Percentiles rank a stretch among this genome's conserved stretches.
These are phyloP conservation scores for Drechslera avenae DNA, from an alignment of 2,329 filamentous ascomycete species.

Conservation along the genomic window DNA sequence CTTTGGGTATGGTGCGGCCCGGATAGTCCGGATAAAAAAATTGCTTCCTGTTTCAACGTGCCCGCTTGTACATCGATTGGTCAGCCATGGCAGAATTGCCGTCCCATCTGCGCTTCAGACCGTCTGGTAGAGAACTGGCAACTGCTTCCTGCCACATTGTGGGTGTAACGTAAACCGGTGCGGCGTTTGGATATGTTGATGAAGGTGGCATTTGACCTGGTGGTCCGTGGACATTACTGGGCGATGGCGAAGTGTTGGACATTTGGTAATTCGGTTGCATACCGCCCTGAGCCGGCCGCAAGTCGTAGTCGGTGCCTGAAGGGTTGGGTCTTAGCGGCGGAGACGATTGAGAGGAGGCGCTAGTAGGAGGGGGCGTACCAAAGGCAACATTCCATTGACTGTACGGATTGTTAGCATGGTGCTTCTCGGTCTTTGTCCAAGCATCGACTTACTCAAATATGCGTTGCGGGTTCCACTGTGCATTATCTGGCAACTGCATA, in stretches of 20 bases:
- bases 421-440: neutral
- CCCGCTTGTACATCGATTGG: slow-evolving; percentile 47
- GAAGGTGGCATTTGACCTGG: slow-evolving; percentile 41
- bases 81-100: slow-evolving; percentile 46
- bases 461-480: slow-evolving; percentile 80
- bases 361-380: slow-evolving; percentile 64
- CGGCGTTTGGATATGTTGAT: slow-evolving; percentile 41
- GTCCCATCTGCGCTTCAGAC: slow-evolving; percentile 54
- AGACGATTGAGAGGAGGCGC: slow-evolving; percentile 50
- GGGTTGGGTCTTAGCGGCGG: slow-evolving; percentile 52
- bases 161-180: slow-evolving; percentile 52
- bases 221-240: slow-evolving; percentile 35
- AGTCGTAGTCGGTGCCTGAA: slow-evolving; percentile 47
- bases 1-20: neutral
- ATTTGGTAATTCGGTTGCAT: slow-evolving; percentile 42
- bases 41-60: slow-evolving; percentile 34
- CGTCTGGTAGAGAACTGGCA: slow-evolving; percentile 48
- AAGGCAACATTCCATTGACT: slow-evolving; percentile 97
- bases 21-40: neutral
- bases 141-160: slow-evolving; percentile 59
- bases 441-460: slow-evolving; percentile 80
- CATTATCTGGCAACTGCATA: slow-evolving; percentile 66
- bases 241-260: slow-evolving; percentile 44
- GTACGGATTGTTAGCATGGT: slow-evolving; percentile 23
- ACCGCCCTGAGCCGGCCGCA: slow-evolving; percentile 44